A percentile compares a stretch with the other conserved stretches of the same genome.
Evolutionary conservation across 169 alveolate species (phyloP).

Genomic region (Blepharisma undulans): DNA sequence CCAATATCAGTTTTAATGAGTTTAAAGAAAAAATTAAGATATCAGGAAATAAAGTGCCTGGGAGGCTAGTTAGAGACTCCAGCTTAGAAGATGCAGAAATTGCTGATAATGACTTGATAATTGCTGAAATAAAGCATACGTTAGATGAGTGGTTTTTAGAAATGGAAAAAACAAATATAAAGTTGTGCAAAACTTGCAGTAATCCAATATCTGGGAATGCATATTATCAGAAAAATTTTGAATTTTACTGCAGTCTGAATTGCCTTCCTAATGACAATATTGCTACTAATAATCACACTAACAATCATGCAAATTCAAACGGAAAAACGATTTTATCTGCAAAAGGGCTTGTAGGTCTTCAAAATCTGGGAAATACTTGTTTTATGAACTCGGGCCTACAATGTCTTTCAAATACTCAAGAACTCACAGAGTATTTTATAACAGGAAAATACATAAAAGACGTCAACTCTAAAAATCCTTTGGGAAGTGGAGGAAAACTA

Average conservation of each 20-base stretch:
- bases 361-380: constrained; percentile 82
- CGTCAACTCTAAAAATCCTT: constrained; percentile 66
- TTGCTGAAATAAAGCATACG: constrained; percentile 38
- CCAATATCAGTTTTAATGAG: neutral
- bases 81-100: constrained; percentile 40
- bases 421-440: constrained; percentile 65
- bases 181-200: neutral
- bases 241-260: constrained; percentile 1
- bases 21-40: neutral
- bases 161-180: neutral
- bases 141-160: neutral
- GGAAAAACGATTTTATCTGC: constrained; percentile 40
- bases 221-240: neutral
- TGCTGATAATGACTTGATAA: constrained; percentile 54
- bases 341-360: constrained; percentile 64
- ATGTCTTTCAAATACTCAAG: constrained; percentile 62
- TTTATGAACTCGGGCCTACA: constrained; percentile 72
- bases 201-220: neutral
- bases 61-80: neutral
- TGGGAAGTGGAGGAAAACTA: constrained; percentile 40
- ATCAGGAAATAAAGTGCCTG: neutral
- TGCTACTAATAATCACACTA: neutral
- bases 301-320: constrained; percentile 39
- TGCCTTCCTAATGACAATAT: neutral
- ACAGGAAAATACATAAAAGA: constrained; percentile 42